phyloP scores from a whole-genome alignment of 345 rosid species.

The Acer saccharum region DNA sequence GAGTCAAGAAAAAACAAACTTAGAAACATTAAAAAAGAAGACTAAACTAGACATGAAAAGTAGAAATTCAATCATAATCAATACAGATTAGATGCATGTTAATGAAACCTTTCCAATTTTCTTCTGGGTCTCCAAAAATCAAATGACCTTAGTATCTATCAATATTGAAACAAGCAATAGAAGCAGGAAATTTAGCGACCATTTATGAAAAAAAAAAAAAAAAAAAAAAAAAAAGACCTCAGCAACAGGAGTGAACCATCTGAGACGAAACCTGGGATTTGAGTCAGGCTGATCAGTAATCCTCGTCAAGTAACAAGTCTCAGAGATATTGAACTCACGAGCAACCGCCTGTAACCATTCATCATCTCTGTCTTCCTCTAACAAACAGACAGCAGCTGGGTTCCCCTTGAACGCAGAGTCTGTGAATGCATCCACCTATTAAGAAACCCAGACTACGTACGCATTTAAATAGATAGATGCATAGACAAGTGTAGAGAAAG shows the following conservation, averaged over 20 bases:
- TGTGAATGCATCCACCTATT: slow-evolving; percentile 75
- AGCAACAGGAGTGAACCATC: slow-evolving; percentile 67
- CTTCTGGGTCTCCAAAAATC: not conserved
- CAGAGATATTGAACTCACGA: slow-evolving; percentile 57
- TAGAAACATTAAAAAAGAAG: not conserved
- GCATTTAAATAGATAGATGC: not conserved
- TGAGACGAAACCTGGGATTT: slow-evolving; percentile 51
- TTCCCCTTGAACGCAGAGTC: slow-evolving; percentile 76
- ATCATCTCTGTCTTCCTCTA: slow-evolving; percentile 66
- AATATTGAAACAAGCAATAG: not conserved
- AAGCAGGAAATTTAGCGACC: not conserved
- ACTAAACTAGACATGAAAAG: not conserved
- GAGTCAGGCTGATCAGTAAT: slow-evolving; percentile 14
- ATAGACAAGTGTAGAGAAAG: not conserved
- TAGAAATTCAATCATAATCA: not conserved
- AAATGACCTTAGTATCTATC: not conserved
- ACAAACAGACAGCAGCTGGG: slow-evolving; percentile 81
- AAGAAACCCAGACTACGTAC: not conserved
- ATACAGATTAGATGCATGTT: not conserved
- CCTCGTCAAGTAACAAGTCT: slow-evolving; percentile 49
- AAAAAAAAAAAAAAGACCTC: slow-evolving; percentile 46
- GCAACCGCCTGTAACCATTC: slow-evolving; percentile 68
- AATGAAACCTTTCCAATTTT: too few relatives aligned
- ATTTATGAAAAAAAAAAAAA: not conserved
- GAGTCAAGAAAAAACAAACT: too few relatives aligned